These are phyloP conservation scores for Fusarium gaditjirri DNA, from an alignment of 2,329 filamentous ascomycete species.

Conservation along the genomic window DNA sequence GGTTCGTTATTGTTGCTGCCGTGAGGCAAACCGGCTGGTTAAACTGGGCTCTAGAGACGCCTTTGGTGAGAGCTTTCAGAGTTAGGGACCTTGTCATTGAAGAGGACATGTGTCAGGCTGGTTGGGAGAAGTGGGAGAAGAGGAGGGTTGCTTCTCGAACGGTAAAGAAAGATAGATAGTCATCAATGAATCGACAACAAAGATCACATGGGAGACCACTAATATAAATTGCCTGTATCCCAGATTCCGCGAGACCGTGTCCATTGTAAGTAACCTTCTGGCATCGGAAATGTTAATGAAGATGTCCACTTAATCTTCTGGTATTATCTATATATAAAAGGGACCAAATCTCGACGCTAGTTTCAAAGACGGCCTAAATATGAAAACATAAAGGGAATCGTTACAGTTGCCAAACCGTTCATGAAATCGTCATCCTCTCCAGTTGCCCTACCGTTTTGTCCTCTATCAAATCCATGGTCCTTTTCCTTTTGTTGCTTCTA, in stretches of 20 bases:
- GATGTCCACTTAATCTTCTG: conserved; percentile 1
- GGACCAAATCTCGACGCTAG: conserved; percentile 7
- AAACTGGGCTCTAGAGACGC: conserved; percentile 75
- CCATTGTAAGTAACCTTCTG: neutral
- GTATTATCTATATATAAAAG: conserved; percentile 24
- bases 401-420: conserved; percentile 22
- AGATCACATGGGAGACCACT: neutral
- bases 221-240: neutral
- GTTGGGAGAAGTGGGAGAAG: conserved; percentile 91
- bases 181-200: neutral
- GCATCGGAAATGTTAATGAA: neutral
- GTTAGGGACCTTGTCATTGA: conserved; percentile 85
- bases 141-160: conserved; percentile 49
- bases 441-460: neutral
- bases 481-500: conserved; percentile 24
- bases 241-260: neutral
- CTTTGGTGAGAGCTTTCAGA: conserved; percentile 72
- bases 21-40: conserved; percentile 76
- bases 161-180: conserved; percentile 46
- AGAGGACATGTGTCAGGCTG: conserved; percentile 89
- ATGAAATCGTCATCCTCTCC: conserved; percentile 25
- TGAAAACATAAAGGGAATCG: conserved; percentile 26
- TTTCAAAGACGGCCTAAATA: conserved; percentile 15
- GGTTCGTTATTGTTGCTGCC: conserved; percentile 80
- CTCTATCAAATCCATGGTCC: conserved; percentile 32